Base-by-base conservation (phyloP, 257 asterid species). In the Scutellaria galericulata region DNA sequence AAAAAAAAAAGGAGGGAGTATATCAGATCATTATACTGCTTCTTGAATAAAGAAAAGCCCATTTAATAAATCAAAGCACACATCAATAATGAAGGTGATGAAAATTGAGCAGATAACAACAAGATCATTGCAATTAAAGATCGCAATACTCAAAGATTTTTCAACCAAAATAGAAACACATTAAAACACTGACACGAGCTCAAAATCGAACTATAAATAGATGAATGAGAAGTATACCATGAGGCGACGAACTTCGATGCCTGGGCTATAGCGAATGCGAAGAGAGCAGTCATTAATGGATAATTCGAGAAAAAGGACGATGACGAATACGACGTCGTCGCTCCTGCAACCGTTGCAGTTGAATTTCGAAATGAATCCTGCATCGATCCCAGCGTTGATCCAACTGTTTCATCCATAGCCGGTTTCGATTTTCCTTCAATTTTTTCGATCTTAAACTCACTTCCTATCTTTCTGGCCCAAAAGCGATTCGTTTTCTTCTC, bases 231-330 rank as follows among this genome's bases (percentile, higher is more conserved):
- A 75, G 59, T 27, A 50, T 89, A 94, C 98, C 99, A 83, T 45
- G 91, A 70, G 67, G 90, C 73, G 77, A 92, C 44, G 83, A 90
- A 39, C 80, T 91, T 95, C 41, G 77, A 50, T 57, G 87, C 79
- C 85, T 94, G 98, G 59, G 97, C 97, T 71, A 92, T 68, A 48
- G 82, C 80, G 69, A 92, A 92, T 53, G 97, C 97, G 9, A 95
- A 27, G 68, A 92, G 73, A 67, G 97, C 92, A 48, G 96, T 87
- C 7, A 91, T 73, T 44, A 92, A 73, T 27, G 94, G 96, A 80
- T 78, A 84, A 75, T 92, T 95, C 24, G 89, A 42, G 7, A 90
- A 78, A 35, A 88, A 18, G 5, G 96, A 78, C 24, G 66, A 66
- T 1, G 86, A 58, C 1, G 74, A 18, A 62, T 80, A 73, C 75